Base-by-base conservation (phyloP, 2,329 filamentous ascomycete genomes). In the Penicillium sp. region DNA sequence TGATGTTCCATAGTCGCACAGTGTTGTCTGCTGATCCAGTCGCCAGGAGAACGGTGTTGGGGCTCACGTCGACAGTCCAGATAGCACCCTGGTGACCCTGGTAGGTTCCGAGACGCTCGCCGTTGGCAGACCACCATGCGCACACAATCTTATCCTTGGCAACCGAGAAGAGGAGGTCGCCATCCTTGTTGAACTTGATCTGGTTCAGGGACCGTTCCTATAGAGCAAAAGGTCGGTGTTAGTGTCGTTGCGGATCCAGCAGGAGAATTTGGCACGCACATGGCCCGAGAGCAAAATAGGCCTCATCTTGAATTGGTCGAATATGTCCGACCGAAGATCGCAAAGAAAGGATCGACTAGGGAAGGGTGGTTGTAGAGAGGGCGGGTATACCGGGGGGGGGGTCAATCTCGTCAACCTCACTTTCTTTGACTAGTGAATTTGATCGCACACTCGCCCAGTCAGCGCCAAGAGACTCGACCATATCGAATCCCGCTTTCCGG, bases 1-100 rank as follows among this genome's bases (percentile, higher is more conserved):
- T 89, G 73, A 96, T 83, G 72, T 99, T 91, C 94, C 94, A 99
- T 68, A 99, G 83, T 70, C 92, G 86, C 76, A 99, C 93, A 42
- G 93, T 96, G 82, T 97, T 97, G 80, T 99, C 94, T 76, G 94
- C 94, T 66, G 92, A 94, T 68, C 94, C 94, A 57, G 90, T 95
- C 70, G 93, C 94, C 71, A 97, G 87, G 70, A 99, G 85, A 68
- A 89, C 90, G 60, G 88, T 89, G 68, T 91, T 91, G 61, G 93
- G 92, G 79, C 96, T 90, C 70, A 96, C 88, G 72, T 99, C 94
- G 76, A 99, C 89, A 58, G 94, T 96, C 94, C 94, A 99, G 80
- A 99, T 89, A 67, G 94, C 93, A 78, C 94, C 94, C 76, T 95
- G 88, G 79, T 99, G 94, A 74, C 94, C 94, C 72, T 90, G 87